A percentile compares a stretch with the other conserved stretches of the same genome.
Evolutionary conservation across 2,329 filamentous ascomycete genomes (phyloP).

Genomic region (Aspergillus flavus): DNA sequence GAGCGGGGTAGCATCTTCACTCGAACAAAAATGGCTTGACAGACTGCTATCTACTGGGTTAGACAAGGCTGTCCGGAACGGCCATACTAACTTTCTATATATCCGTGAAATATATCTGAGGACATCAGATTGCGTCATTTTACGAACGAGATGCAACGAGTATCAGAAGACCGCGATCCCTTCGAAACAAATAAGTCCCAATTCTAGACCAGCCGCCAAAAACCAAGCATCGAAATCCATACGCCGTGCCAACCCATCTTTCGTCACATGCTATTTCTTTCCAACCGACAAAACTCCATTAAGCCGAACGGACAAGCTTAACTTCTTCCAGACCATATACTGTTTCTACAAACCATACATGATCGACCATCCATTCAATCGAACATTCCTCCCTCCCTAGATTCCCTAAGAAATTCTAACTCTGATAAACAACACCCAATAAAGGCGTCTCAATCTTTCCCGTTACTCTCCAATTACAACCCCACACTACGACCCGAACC

Average conservation of each 20-base stretch:
- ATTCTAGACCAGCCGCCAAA: too few species aligned
- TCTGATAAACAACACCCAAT: not conserved
- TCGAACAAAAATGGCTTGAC: not conserved
- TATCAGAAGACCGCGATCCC: not conserved
- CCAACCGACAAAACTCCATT: conserved; percentile 4
- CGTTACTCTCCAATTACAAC: not conserved
- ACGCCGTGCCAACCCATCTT: not conserved
- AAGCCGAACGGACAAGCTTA: conserved; percentile 6
- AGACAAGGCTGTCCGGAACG: not conserved
- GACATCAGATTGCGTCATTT: not conserved
- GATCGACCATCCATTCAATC: not conserved
- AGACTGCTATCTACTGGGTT: not conserved
- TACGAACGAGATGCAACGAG: not conserved
- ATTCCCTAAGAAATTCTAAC: not conserved
- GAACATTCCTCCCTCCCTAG: not conserved
- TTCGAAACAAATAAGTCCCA: not conserved
- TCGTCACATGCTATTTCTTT: not conserved
- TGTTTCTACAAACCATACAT: not conserved
- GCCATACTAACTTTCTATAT: not conserved
- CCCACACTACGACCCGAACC: conserved; percentile 6
- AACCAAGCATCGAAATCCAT: not conserved
- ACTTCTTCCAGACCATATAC: not conserved
- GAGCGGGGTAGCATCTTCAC: not conserved
- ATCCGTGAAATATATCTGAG: not conserved
- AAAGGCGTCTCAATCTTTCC: not conserved